Base-by-base conservation (phyloP, 148 eudicot genomes). In the Chenopodium quinoa region DNA sequence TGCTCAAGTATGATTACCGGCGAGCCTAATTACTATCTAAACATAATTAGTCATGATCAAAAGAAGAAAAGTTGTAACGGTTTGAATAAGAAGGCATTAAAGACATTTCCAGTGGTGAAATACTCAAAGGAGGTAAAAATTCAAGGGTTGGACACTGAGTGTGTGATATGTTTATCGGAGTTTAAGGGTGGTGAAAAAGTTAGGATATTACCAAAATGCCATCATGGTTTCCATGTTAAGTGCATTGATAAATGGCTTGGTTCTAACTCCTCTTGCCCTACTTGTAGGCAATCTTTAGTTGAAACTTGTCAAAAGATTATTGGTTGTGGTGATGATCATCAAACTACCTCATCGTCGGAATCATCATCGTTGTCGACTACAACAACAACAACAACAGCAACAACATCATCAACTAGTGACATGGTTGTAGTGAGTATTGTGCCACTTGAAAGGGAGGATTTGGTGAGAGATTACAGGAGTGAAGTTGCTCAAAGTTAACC, bases 211-310 rank as follows among this genome's bases (percentile, higher is more conserved):
- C 98, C 97, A 2, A 95, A 91, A 85, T 95, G 98, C 82, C 80
- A 88, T 85, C 98, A 95, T 79, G 97, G 95, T 0, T 95, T 93
- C 54, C 98, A 94, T 63, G 89, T 90, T 31, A 84, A 87, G 23
- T 95, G 97, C 85, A 90, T 95, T 27, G 97, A 95, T 78, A 89
- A 86, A 76, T 95, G 98, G 98, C 89, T 95, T 40, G 85, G 71
- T 32, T 91, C 94, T 0, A 93, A 95, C 82, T 88, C 98, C 11
- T 93, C 98, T 3, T 95, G 98, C 81, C 98, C 98, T 56, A 95
- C 94, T 75, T 95, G 98, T 58, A 85, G 98, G 37, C 91, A 92
- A 78, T 90, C 92, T 79, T 85, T 94, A 23, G 78, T 92, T 27
- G 90, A 91, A 68, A 91, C 94, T 0, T 87, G 91, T 80, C 86